These are phyloP conservation scores for Pestalotiopsis sp. DNA, from an alignment of 2,329 filamentous ascomycete genomes.

Conservation along the genomic window DNA sequence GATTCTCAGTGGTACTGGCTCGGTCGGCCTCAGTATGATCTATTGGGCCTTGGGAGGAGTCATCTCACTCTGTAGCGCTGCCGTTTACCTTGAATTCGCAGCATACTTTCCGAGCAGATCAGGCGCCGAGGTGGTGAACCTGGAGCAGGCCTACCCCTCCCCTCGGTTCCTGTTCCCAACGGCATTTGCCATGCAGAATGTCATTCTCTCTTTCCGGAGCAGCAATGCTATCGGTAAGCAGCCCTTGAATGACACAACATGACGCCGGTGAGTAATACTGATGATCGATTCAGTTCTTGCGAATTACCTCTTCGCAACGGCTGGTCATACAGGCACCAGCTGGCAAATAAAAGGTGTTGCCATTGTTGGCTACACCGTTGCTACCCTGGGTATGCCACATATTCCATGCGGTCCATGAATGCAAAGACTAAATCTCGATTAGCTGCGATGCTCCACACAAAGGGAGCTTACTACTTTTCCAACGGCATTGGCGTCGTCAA, in stretches of 20 bases:
- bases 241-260: not conserved
- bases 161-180: slow-evolving; percentile 66
- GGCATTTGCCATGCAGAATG: slow-evolving; percentile 64
- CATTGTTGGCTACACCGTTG: slow-evolving; percentile 10
- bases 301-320: slow-evolving; percentile 8
- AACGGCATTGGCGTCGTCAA: slow-evolving; percentile 52
- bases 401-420: not conserved
- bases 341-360: slow-evolving; percentile 14
- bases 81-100: slow-evolving; percentile 64
- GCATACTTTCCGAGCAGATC: slow-evolving; percentile 68
- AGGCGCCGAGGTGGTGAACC: slow-evolving; percentile 67
- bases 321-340: not conserved
- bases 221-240: slow-evolving; percentile 59
- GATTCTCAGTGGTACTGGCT: slow-evolving; percentile 62
- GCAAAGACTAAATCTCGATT: not conserved
- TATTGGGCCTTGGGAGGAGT: slow-evolving; percentile 67
- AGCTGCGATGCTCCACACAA: slow-evolving; percentile 47
- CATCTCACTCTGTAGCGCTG: slow-evolving; percentile 55
- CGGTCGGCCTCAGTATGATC: slow-evolving; percentile 62
- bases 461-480: slow-evolving; percentile 43
- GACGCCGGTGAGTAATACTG: not conserved
- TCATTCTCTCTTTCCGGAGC: slow-evolving; percentile 66
- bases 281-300: not conserved
- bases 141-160: slow-evolving; percentile 68
- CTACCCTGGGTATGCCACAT: not conserved